phyloP scores from a whole-genome alignment of 441 rosid species.

The Iberis amara region DNA sequence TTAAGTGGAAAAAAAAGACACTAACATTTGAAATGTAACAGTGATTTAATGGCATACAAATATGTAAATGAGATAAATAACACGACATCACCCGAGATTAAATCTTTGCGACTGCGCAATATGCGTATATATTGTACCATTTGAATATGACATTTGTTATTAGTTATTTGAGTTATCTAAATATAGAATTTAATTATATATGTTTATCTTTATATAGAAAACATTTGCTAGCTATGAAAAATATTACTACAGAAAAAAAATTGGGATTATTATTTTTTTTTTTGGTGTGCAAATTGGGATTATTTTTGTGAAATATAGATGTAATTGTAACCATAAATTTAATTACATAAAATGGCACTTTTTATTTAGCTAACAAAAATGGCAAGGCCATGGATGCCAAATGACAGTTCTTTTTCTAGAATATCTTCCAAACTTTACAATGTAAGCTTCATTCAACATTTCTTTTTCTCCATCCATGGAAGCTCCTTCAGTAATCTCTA shows the following conservation, averaged over 20 bases:
- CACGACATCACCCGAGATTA: too few species aligned
- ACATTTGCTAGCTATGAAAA: too few species aligned
- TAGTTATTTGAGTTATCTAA: constrained; percentile 2
- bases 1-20: too few species aligned
- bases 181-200: background rate
- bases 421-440: constrained; percentile 21
- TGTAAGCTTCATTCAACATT: constrained; percentile 19
- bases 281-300: too few species aligned
- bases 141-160: background rate
- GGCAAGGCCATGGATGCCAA: constrained; percentile 30
- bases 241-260: too few species aligned
- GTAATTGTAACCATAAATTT: background rate
- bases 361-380: constrained; percentile 33
- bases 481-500: constrained; percentile 23
- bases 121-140: too few species aligned
- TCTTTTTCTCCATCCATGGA: constrained; percentile 20
- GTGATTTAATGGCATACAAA: too few species aligned
- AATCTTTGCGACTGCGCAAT: too few species aligned
- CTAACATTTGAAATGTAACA: too few species aligned
- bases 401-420: background rate
- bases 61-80: too few species aligned
- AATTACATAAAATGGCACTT: constrained; percentile 27
- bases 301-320: constrained; percentile 2
- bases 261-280: too few species aligned
- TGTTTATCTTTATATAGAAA: background rate